phyloP scores from a whole-genome alignment of 2,329 filamentous ascomycete genomes.

The Mycogone perniciosa region DNA sequence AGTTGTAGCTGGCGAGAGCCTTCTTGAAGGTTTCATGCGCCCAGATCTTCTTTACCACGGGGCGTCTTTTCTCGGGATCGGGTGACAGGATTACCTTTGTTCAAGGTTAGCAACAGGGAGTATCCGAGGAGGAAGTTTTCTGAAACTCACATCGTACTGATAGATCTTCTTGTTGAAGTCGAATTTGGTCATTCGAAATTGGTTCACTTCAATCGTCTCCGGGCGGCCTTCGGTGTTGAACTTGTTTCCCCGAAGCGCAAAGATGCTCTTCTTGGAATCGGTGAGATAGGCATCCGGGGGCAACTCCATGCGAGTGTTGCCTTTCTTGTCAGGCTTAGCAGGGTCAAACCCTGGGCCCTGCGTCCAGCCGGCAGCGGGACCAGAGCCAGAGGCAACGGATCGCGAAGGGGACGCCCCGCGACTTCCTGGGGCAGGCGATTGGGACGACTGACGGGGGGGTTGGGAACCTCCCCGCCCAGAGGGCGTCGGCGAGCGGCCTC shows the following conservation, averaged over 20 bases:
- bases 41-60: slow-evolving; percentile 73
- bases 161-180: slow-evolving; percentile 56
- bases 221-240: slow-evolving; percentile 54
- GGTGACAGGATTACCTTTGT: slow-evolving; percentile 58
- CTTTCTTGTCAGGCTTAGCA: slow-evolving; percentile 25
- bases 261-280: slow-evolving; percentile 28
- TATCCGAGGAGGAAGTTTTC: neutral
- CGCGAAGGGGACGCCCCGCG: slow-evolving; percentile 15
- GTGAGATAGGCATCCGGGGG: slow-evolving; percentile 50
- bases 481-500: slow-evolving; percentile 23
- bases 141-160: slow-evolving; percentile 73
- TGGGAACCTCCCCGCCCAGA: slow-evolving; percentile 6
- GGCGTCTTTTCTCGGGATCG: slow-evolving; percentile 53
- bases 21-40: slow-evolving; percentile 53
- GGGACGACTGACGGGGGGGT: neutral
- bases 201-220: slow-evolving; percentile 59
- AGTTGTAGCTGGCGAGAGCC: slow-evolving; percentile 41
- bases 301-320: slow-evolving; percentile 48
- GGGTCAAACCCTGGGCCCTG: slow-evolving; percentile 38
- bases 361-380: slow-evolving; percentile 20
- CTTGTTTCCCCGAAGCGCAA: slow-evolving; percentile 28
- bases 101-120: neutral
- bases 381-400: slow-evolving; percentile 14
- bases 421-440: slow-evolving; percentile 8
- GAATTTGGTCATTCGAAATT: slow-evolving; percentile 60